These are phyloP conservation scores for Camellia lanceoleosa DNA, from an alignment of 148 eudicot species.

Conservation along the genomic window DNA sequence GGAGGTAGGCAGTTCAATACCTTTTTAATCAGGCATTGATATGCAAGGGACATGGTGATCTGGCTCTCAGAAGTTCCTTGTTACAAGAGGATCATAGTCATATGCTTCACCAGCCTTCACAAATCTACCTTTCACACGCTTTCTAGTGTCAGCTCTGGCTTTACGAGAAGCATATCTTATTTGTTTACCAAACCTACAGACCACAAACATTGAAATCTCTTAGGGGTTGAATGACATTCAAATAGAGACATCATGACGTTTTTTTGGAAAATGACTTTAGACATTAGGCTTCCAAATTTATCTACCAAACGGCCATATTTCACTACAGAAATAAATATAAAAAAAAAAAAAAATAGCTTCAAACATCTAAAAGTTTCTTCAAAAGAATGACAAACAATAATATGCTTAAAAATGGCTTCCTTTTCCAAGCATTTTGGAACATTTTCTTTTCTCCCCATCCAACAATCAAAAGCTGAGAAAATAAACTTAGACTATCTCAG, in stretches of 20 bases:
- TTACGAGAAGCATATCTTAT: constrained; percentile 58
- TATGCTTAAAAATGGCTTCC: background rate
- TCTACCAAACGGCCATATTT: background rate
- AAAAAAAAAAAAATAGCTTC: background rate
- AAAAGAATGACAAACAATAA: too few relatives aligned
- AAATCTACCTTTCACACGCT: constrained; percentile 57
- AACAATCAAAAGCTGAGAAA: background rate
- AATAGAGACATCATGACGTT: background rate
- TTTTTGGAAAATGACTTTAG: background rate
- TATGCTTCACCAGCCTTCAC: constrained; percentile 50
- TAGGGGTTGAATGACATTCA: background rate
- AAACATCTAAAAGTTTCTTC: background rate
- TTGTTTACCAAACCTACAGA: constrained; percentile 52
- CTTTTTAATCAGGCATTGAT: background rate
- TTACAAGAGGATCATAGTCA: constrained; percentile 38
- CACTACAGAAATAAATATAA: background rate
- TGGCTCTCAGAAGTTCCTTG: constrained; percentile 5
- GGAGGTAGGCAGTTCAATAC: background rate
- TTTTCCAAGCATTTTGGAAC: background rate
- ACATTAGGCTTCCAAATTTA: background rate
- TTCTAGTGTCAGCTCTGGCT: constrained; percentile 60
- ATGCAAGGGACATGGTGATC: constrained; percentile 9
- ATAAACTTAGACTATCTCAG: background rate
- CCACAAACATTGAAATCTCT: background rate
- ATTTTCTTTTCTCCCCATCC: background rate